Conservation (phyloP, 2,329 filamentous ascomycete genomes). For the Metarhizium brunneum region DNA sequence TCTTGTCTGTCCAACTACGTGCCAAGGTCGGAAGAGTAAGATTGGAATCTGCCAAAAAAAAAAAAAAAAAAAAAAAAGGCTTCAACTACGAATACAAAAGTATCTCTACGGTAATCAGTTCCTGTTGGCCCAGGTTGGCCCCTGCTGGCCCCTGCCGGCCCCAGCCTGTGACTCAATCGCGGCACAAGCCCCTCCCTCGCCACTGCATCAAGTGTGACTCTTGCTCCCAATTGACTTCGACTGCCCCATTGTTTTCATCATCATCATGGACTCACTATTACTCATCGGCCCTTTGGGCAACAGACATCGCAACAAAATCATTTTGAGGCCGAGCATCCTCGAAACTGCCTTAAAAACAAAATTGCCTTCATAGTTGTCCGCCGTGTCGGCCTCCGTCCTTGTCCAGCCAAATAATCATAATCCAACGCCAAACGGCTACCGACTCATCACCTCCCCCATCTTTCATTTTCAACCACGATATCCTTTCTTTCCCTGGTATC, state of each 20-base stretch:
- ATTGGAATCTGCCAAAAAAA: too few species aligned
- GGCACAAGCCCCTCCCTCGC: not conserved
- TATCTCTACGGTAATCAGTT: too few species aligned
- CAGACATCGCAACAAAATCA: not conserved
- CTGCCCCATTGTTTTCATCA: not conserved
- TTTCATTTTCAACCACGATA: not conserved
- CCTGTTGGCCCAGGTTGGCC: too few species aligned
- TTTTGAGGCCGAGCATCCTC: not conserved
- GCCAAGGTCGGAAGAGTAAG: too few species aligned
- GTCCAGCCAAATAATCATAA: not conserved
- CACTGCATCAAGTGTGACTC: not conserved
- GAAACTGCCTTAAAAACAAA: not conserved
- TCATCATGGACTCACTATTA: not conserved
- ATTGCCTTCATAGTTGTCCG: not conserved
- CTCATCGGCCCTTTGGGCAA: not conserved
- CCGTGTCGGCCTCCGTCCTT: not conserved
- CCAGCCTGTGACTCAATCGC: not conserved
- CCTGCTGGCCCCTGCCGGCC: not conserved
- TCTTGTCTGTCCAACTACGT: too few species aligned
- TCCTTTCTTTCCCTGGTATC: not conserved
- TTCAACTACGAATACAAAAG: too few species aligned
- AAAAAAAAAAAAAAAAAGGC: too few species aligned
- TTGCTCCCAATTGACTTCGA: not conserved
- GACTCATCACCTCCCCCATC: not conserved
- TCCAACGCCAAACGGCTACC: not conserved